These are phyloP conservation scores for Kondoa malvinella DNA, from an alignment of 768 basidiomycete species.

Conservation along the genomic window DNA sequence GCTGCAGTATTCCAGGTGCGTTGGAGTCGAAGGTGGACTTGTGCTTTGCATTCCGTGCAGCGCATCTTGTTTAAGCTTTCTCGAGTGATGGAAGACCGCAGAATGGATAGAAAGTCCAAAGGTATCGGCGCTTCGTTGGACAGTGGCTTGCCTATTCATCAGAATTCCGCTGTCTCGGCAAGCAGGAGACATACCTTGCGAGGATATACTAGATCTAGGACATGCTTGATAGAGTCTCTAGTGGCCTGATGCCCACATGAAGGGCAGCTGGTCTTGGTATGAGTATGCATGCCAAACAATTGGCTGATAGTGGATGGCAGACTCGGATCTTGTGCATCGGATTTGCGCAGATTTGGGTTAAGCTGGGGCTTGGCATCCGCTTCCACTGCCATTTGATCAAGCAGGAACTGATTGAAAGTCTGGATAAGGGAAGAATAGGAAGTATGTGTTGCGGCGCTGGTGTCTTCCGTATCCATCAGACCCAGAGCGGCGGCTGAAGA, in stretches of 20 bases:
- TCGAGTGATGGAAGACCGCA: conserved; percentile 59
- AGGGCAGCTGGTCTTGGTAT: conserved; percentile 55
- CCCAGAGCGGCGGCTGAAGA: conserved; percentile 52
- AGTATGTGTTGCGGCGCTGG: conserved; percentile 40
- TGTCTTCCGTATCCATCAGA: conserved; percentile 62
- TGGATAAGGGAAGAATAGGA: conserved; percentile 74
- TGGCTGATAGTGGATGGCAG: conserved; percentile 64
- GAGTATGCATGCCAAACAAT: conserved; percentile 60
- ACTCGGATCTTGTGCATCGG: conserved; percentile 29
- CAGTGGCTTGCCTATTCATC: conserved; percentile 24
- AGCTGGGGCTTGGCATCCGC: conserved; percentile 39
- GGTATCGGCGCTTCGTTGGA: conserved; percentile 31
- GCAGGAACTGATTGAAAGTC: conserved; percentile 78
- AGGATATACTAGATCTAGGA: conserved; percentile 73
- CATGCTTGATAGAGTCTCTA: conserved; percentile 63
- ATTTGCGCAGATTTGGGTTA: conserved; percentile 25
- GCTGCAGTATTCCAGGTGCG: conserved; percentile 41
- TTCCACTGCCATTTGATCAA: conserved; percentile 60
- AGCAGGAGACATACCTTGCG: conserved; percentile 43
- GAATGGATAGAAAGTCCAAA: conserved; percentile 47
- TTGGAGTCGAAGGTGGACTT: conserved; percentile 52
- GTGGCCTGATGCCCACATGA: conserved; percentile 54
- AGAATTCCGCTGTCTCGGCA: conserved; percentile 4
- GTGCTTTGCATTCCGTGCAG: conserved; percentile 66
- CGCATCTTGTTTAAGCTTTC: conserved; percentile 71